Evolutionary conservation across 108 stramenopile species (phyloP).

Genomic region (Bacterosira constricta): DNA sequence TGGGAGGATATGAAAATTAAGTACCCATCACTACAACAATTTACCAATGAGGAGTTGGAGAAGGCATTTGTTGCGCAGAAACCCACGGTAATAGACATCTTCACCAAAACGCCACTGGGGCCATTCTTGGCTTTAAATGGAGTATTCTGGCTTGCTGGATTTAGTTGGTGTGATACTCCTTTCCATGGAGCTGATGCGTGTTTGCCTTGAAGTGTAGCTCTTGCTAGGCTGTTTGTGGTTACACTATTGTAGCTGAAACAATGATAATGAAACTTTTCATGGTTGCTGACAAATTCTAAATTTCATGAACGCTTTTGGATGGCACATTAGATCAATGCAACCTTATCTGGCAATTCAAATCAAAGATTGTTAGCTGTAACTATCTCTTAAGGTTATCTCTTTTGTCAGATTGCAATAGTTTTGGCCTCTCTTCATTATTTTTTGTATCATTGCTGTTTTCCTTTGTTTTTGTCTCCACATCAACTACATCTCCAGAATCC

Average conservation of each 20-base stretch:
- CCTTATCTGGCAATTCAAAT: neutral
- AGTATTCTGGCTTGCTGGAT: constrained; percentile 4
- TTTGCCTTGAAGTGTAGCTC: neutral
- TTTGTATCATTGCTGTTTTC: too few relatives aligned
- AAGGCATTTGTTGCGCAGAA: constrained; percentile 8
- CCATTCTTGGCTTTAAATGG: constrained; percentile 13
- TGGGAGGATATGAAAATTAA: constrained; percentile 3
- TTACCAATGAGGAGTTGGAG: constrained; percentile 1
- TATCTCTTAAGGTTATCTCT: too few relatives aligned
- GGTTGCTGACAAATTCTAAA: neutral
- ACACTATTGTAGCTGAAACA: neutral
- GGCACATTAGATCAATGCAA: neutral
- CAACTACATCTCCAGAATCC: neutral
- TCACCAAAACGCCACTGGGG: constrained; percentile 12
- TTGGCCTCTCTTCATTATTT: too few relatives aligned
- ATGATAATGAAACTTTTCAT: neutral
- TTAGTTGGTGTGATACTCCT: constrained; percentile 27
- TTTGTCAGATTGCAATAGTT: too few relatives aligned
- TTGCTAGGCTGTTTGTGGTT: neutral
- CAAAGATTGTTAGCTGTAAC: too few relatives aligned
- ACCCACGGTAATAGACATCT: constrained; percentile 17
- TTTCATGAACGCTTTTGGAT: neutral
- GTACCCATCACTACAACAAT: neutral
- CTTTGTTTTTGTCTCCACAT: neutral
- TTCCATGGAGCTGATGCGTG: constrained; percentile 12